phyloP scores from a whole-genome alignment of 306 rosid genomes.

The Acacia crassicarpa region DNA sequence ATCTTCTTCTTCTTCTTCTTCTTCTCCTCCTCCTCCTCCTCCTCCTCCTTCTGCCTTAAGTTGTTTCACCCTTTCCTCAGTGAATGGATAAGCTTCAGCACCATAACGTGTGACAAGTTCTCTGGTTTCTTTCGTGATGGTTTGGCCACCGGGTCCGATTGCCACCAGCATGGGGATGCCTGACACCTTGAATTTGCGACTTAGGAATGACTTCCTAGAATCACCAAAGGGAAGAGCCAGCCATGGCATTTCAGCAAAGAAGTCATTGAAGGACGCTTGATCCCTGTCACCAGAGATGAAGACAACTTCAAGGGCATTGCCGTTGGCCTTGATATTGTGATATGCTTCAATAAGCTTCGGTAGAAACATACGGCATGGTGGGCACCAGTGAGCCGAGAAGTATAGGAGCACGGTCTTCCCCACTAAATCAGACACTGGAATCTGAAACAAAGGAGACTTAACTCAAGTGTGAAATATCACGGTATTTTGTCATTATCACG shows the following conservation, averaged over 20 bases:
- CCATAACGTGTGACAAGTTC: slow-evolving; percentile 45
- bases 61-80: slow-evolving; percentile 51
- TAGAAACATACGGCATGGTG: slow-evolving; percentile 75
- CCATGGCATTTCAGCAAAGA: slow-evolving; percentile 82
- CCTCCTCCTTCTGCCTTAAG: slow-evolving; percentile 40
- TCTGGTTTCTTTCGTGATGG: slow-evolving; percentile 62
- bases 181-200: slow-evolving; percentile 55
- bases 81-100: slow-evolving; percentile 75
- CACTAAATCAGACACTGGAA: slow-evolving; percentile 55
- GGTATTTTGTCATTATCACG: neutral
- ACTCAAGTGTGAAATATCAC: too few species aligned
- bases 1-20: neutral
- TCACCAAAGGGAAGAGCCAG: slow-evolving; percentile 81
- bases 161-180: slow-evolving; percentile 72
- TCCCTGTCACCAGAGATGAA: slow-evolving; percentile 77
- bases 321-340: slow-evolving; percentile 58
- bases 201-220: slow-evolving; percentile 55
- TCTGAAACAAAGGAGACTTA: neutral
- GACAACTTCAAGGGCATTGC: slow-evolving; percentile 61
- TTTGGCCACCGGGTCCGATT: slow-evolving; percentile 62
- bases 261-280: slow-evolving; percentile 61
- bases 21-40: slow-evolving; percentile 26
- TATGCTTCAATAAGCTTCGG: slow-evolving; percentile 70
- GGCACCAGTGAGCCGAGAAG: slow-evolving; percentile 90
- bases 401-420: slow-evolving; percentile 76